These are phyloP conservation scores for Blastomyces silverae DNA, from an alignment of 2,329 filamentous ascomycete species.

Conservation along the genomic window DNA sequence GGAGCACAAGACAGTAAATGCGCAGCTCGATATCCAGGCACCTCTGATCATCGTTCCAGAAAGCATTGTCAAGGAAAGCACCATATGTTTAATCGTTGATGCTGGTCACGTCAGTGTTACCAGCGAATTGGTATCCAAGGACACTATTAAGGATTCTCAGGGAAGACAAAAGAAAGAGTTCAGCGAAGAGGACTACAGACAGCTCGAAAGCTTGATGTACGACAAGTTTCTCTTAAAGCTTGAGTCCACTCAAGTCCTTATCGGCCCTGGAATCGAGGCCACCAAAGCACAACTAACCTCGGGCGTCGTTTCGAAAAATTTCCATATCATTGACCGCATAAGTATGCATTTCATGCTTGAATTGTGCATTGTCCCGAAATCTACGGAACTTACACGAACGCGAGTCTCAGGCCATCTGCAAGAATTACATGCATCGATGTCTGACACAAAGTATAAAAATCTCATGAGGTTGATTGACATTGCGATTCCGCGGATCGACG, in stretches of 20 bases:
- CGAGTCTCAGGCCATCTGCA: slow-evolving; percentile 87
- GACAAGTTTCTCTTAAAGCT: slow-evolving; percentile 93
- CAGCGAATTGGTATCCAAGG: slow-evolving; percentile 86
- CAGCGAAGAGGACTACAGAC: slow-evolving; percentile 79
- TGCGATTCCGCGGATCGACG: slow-evolving; percentile 76
- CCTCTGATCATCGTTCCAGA: slow-evolving; percentile 95
- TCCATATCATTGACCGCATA: slow-evolving; percentile 93
- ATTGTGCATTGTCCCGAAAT: slow-evolving; percentile 92
- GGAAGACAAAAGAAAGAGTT: slow-evolving; percentile 82
- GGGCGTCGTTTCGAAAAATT: slow-evolving; percentile 59
- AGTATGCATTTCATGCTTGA: slow-evolving; percentile 97
- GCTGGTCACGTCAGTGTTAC: slow-evolving; percentile 92
- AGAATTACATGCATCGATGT: slow-evolving; percentile 82
- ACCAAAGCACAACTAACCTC: slow-evolving; percentile 74
- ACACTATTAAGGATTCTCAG: slow-evolving; percentile 83
- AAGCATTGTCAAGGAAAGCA: slow-evolving; percentile 72
- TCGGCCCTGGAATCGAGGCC: slow-evolving; percentile 85
- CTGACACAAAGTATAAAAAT: slow-evolving; percentile 93
- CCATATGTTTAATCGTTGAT: slow-evolving; percentile 87
- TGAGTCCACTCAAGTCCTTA: slow-evolving; percentile 88
- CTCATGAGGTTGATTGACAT: slow-evolving; percentile 95
- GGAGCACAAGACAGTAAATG: slow-evolving; percentile 97
- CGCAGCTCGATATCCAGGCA: slow-evolving; percentile 88
- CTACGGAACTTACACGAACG: slow-evolving; percentile 84
- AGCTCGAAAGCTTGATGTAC: slow-evolving; percentile 90